Evolutionary conservation across 306 rosid genomes (phyloP), one percentile per base, ranked within the genome.

Genomic region (Pterocarpus santalinus): DNA sequence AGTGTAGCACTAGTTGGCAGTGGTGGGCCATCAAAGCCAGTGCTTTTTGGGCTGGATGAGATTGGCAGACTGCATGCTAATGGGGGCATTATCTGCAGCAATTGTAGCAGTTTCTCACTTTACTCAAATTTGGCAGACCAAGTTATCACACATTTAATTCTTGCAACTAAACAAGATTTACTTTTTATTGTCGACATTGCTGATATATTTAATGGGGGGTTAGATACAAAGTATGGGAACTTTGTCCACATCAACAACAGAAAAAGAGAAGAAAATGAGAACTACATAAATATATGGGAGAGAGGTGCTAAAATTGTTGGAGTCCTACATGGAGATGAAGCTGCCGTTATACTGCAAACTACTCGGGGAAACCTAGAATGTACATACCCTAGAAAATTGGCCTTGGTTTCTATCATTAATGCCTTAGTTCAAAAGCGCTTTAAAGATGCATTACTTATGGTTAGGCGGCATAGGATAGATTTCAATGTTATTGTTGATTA

Each of bases 391-490:
- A 90, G 99, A 79, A 95, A 95, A 81, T 86, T 95, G 90, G 97
- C 93, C 77, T 77, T 95, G 22, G 90, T 88, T 75, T 95, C 97
- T 76, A 90, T 93, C 67, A 76, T 88, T 66, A 91, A 90, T 86
- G 98, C 98, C 82, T 84, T 95, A 82, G 80, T 82, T 72, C 96
- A 89, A 80, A 86, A 81, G 82, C 97, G 97, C 68, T 95, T 91
- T 79, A 92, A 82, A 87, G 97, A 92, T 82, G 97, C 98, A 56
- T 83, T 95, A 69, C 90, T 90, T 80, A 88, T 95, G 97, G 92
- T 95, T 67, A 93, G 99, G 88, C 94, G 97, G 67, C 99, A 95
- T 61, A 86, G 98, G 85, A 95, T 95, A 87, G 98, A 95, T 84
- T 95, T 95, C 83, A 95, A 93, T 69, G 86, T 92, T 71, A 85